phyloP scores from a whole-genome alignment of 2,329 filamentous ascomycete genomes.

The Neofusicoccum laricinum region DNA sequence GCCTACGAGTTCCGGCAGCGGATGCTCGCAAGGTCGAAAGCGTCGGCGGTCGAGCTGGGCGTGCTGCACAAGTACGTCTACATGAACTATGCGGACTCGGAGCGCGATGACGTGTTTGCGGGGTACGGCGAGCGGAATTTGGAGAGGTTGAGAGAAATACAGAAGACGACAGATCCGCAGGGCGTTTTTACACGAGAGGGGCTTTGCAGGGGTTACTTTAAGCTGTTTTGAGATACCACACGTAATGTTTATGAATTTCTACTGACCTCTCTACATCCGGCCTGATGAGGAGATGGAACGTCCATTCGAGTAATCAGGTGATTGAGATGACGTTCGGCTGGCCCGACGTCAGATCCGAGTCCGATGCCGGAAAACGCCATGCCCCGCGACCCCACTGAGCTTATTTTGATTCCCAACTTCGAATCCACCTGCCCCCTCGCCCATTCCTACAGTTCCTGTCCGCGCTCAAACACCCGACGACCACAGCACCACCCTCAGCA shows the following conservation, averaged over 20 bases:
- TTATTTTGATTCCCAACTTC: too few species aligned
- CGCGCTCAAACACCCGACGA: too few species aligned
- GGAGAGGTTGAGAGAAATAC: constrained; percentile 14
- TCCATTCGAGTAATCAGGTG: too few species aligned
- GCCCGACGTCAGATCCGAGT: too few species aligned
- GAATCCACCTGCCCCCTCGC: too few species aligned
- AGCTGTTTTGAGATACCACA: constrained; percentile 13
- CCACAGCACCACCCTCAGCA: background rate
- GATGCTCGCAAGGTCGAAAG: background rate
- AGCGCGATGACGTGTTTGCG: constrained; percentile 20
- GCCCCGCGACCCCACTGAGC: too few species aligned
- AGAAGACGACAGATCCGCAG: constrained; percentile 19
- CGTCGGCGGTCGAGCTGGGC: background rate
- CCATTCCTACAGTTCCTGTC: too few species aligned
- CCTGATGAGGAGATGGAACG: too few species aligned
- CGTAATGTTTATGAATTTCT: constrained; percentile 6
- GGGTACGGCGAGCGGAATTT: constrained; percentile 23
- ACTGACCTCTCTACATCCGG: background rate
- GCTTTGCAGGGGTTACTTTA: constrained; percentile 9
- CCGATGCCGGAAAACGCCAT: too few species aligned
- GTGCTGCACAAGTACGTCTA: constrained; percentile 6
- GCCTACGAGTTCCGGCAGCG: background rate
- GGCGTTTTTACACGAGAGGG: constrained; percentile 21
- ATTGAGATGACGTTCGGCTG: too few species aligned
- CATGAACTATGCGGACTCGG: constrained; percentile 8